phyloP scores from a whole-genome alignment of 805 yeast species.

The Sungouiozyma ichnusensis region DNA sequence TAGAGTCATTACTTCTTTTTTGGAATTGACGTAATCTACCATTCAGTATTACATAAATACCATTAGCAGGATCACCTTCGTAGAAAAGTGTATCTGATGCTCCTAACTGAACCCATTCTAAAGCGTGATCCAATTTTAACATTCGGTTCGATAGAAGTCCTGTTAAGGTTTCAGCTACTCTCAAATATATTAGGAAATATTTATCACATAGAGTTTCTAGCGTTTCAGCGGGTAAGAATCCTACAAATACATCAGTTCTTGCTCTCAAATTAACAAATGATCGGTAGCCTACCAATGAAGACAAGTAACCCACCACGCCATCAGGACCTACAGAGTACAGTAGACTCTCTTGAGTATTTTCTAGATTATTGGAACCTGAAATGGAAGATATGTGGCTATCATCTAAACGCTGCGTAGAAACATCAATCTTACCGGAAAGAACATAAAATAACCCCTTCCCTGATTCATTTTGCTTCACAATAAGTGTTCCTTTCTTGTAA shows the following conservation, averaged over 20 bases:
- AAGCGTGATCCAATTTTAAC: conserved; percentile 72
- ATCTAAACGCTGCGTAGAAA: conserved; percentile 20
- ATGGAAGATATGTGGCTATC: not conserved
- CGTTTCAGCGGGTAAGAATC: conserved; percentile 52
- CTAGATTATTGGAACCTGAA: not conserved
- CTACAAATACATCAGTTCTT: conserved; percentile 52
- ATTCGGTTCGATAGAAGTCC: conserved; percentile 57
- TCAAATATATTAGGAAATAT: conserved; percentile 63
- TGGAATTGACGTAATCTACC: conserved; percentile 70
- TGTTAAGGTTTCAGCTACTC: conserved; percentile 65
- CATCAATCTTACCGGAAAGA: conserved; percentile 67
- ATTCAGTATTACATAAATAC: conserved; percentile 78
- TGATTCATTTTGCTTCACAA: conserved; percentile 55
- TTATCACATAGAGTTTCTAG: conserved; percentile 62
- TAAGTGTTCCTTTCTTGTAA: conserved; percentile 40
- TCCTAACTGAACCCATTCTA: conserved; percentile 89
- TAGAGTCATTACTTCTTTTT: conserved; percentile 8
- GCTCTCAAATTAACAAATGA: conserved; percentile 68
- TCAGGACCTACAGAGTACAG: conserved; percentile 61
- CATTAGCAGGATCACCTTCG: conserved; percentile 82
- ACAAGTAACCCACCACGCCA: conserved; percentile 79
- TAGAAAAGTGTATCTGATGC: conserved; percentile 74
- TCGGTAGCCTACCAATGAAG: conserved; percentile 66
- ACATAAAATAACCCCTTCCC: conserved; percentile 73
- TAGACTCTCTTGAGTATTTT: conserved; percentile 1